These are phyloP conservation scores for Raffaelea albimanens DNA, from an alignment of 2,329 filamentous ascomycete species.

Conservation along the genomic window DNA sequence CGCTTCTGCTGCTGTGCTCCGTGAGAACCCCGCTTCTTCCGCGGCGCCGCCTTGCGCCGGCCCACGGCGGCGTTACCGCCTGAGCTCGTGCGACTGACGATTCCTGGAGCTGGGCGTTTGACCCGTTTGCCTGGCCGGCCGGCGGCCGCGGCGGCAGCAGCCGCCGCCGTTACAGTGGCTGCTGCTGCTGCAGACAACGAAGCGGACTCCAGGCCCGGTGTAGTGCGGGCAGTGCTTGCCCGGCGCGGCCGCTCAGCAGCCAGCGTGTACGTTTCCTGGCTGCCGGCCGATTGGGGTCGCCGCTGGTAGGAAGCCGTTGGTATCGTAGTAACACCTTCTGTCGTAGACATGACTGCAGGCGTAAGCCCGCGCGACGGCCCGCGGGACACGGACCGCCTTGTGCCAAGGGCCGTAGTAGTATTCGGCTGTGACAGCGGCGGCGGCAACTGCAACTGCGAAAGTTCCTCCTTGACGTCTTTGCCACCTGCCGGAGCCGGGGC, in stretches of 20 bases:
- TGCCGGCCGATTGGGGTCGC: conserved; percentile 17
- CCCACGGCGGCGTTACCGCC: conserved; percentile 59
- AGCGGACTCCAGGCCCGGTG: conserved; percentile 40
- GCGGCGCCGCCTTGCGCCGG: conserved; percentile 59
- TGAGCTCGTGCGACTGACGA: conserved; percentile 54
- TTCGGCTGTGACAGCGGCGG: not conserved
- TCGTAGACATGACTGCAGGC: not conserved
- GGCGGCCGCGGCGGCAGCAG: conserved; percentile 28
- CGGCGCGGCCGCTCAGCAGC: conserved; percentile 45
- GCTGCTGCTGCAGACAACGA: too few relatives aligned
- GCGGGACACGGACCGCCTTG: conserved; percentile 2
- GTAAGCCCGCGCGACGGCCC: conserved; percentile 8
- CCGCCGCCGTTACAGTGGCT: conserved; percentile 37
- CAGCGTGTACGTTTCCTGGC: conserved; percentile 39
- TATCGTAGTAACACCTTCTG: not conserved
- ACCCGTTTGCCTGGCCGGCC: conserved; percentile 45
- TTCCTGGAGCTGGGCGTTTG: conserved; percentile 63
- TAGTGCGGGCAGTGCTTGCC: conserved; percentile 48
- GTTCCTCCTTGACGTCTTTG: not conserved
- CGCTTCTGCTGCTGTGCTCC: conserved; percentile 25
- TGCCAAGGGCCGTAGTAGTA: not conserved
- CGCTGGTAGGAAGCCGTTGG: conserved; percentile 6
- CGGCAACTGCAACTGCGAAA: conserved; percentile 13
- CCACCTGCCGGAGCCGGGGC: too few relatives aligned
- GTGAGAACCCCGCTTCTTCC: conserved; percentile 45